Evolutionary conservation across 2,329 filamentous ascomycete species (phyloP).

Genomic region (Calonectria leucothoes): DNA sequence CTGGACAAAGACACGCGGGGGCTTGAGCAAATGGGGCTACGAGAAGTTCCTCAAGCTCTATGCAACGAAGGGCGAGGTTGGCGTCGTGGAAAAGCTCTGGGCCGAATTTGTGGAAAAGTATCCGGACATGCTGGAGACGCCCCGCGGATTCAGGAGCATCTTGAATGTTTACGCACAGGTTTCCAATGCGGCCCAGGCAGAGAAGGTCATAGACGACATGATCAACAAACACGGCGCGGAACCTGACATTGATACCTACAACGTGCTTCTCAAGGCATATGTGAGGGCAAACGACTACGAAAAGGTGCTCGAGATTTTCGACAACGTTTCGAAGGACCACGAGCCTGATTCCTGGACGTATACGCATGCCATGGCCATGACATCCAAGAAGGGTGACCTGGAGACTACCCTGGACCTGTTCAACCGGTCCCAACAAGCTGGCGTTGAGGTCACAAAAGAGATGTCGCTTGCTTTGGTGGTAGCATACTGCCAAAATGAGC

Average conservation of each 20-base stretch:
- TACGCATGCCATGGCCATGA: slow-evolving; percentile 79
- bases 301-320: slow-evolving; percentile 74
- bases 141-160: slow-evolving; percentile 64
- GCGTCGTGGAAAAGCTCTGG: slow-evolving; percentile 58
- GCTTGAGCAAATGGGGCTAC: slow-evolving; percentile 57
- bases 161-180: slow-evolving; percentile 78
- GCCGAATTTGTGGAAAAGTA: slow-evolving; percentile 53
- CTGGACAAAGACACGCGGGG: slow-evolving; percentile 56
- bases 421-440: slow-evolving; percentile 66
- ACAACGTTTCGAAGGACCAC: slow-evolving; percentile 63
- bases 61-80: slow-evolving; percentile 59
- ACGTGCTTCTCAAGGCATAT: slow-evolving; percentile 80
- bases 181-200: slow-evolving; percentile 71
- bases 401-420: slow-evolving; percentile 75
- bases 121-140: slow-evolving; percentile 46
- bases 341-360: slow-evolving; percentile 74
- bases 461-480: slow-evolving; percentile 76
- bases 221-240: slow-evolving; percentile 62
- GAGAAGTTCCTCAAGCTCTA: slow-evolving; percentile 63
- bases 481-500: slow-evolving; percentile 66
- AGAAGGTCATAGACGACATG: slow-evolving; percentile 73
- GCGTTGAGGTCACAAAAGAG: slow-evolving; percentile 62
- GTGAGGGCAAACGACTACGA: slow-evolving; percentile 73
- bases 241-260: slow-evolving; percentile 76
- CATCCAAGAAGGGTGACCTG: slow-evolving; percentile 78